A percentile compares a stretch with the other conserved stretches of the same genome.
Conservation (phyloP, 306 rosid genomes). For the Quillaja saponaria region DNA sequence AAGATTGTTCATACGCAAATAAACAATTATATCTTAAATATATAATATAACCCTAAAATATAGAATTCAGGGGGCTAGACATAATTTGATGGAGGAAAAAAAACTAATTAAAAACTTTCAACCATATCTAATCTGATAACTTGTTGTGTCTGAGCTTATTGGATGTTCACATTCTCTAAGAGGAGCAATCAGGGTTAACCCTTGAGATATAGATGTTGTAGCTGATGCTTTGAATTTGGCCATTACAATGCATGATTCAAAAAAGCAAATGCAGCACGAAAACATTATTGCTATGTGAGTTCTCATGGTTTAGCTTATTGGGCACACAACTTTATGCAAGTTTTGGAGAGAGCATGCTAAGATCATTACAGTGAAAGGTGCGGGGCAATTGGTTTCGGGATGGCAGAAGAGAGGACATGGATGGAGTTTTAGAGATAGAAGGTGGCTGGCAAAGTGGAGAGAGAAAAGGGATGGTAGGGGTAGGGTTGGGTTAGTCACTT, state of each 20-base stretch:
- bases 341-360: constrained; percentile 75
- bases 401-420: no score
- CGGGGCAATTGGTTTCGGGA: constrained; percentile 82
- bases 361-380: constrained; percentile 75
- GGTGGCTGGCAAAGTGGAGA: no score
- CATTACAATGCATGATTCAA: constrained; percentile 58
- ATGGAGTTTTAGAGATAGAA: no score
- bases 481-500: no score
- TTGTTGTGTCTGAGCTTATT: constrained; percentile 85
- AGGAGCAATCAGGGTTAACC: constrained; percentile 90
- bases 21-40: no score
- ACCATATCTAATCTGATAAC: no score
- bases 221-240: constrained; percentile 73
- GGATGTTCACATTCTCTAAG: constrained; percentile 90
- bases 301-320: constrained; percentile 85
- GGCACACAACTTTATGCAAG: constrained; percentile 80
- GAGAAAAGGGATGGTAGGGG: no score
- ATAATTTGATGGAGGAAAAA: no score
- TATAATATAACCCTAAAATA: no score
- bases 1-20: no score
- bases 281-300: constrained; percentile 72
- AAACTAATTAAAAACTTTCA: no score
- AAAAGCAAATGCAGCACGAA: constrained; percentile 76
- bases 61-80: no score
- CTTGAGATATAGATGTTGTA: constrained; percentile 78